Evolutionary conservation across 345 rosid genomes (phyloP), one percentile per base, ranked within the genome.

Genomic region (Sonneratia caseolaris): DNA sequence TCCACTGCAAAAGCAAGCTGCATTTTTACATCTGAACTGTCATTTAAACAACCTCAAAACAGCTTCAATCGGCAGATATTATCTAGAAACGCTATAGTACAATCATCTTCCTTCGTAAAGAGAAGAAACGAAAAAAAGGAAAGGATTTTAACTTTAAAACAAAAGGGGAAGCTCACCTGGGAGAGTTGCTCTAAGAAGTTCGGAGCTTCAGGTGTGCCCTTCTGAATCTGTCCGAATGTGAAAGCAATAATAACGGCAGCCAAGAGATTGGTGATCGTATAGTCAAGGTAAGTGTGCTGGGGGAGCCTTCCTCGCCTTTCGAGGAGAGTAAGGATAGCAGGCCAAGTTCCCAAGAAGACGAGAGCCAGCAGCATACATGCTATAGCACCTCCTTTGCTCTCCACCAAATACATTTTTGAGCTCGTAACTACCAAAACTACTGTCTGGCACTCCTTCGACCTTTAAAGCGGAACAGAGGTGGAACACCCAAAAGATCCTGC

Each of bases 261-360:
- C 68, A 85, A 79, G 74, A 91, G 84, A 80, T 89, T 93, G 19
- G 92, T 83, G 78, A 88, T 74, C 19, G 97, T 83, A 66, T 88
- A 93, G 82, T 93, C 96, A n/a, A 91, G 96, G 76, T 87, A 93
- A 73, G 96, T 91, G 66, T 93, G 97, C 70, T 91, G 98, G 70
- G 98, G 97, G 70, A 88, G 96, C 21, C 96, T 90, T 4, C 96
- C 98, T 35, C 92, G 81, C 55, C 97, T 76, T 78, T 93, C 96
- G 13, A 93, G 84, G 19, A 89, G 88, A 70, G 91, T 86, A 76
- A 93, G 48, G 53, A 91, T 19, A 73, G 91, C 98, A 73, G 96
- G 98, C 93, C 93, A 93, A 71, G 97, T 91, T 24, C 98, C 97
- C 72, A 93, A 75, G 79, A 87, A 89, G 68, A 88, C 68, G 42